Evolutionary conservation across 164 flowering plant genomes (phyloP), one percentile per base, ranked within the genome.

Genomic region (Vitis rotundifolia): DNA sequence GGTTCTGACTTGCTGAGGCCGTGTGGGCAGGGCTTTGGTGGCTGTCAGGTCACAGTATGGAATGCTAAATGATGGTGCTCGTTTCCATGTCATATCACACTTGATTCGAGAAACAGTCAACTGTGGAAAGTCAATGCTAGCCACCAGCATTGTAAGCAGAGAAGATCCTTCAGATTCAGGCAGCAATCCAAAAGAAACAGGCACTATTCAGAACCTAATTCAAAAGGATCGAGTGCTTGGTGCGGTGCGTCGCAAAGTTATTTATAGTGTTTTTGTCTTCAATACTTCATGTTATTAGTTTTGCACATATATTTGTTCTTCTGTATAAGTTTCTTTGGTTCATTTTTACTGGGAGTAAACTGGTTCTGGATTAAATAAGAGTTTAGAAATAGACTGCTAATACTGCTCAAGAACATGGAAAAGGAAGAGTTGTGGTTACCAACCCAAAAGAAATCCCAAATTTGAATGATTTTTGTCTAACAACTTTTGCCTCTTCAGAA

Each of bases 101-200:
- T 75, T 96, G 85, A 88, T 96, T 67, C 89, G 92, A 47, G 98
- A 93, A 85, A 88, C 97, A 44, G 87, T 96, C 56, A 88, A 78
- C 72, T 83, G 82, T 80, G 95, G 99, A 16, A 93, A 93, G 78
- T 83, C 87, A 61, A 74, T 93, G 85, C 90, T 96, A 68, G 97
- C 89, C 55, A 82, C 86, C 19, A 86, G 87, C 75, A 83, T 93
- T 64, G 74, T 71, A 53, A 80, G 84, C 26, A 80, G 83, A 78
- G 93, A 93, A 75, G 92, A 90, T 57, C 77, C 86, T 56, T 77
- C 87, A 69, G 89, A 95, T 75, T 78, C 81, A 44, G 79, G 86
- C 44, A 81, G 78, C 80, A 81, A 53, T 63, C 52, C 57, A 16
- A 90, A 79, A 80, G 97, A 93, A 71, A 68, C 80, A 48, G 86